Evolutionary conservation across 768 basidiomycete species (phyloP).

Genomic region (Phylloporus sp.): DNA sequence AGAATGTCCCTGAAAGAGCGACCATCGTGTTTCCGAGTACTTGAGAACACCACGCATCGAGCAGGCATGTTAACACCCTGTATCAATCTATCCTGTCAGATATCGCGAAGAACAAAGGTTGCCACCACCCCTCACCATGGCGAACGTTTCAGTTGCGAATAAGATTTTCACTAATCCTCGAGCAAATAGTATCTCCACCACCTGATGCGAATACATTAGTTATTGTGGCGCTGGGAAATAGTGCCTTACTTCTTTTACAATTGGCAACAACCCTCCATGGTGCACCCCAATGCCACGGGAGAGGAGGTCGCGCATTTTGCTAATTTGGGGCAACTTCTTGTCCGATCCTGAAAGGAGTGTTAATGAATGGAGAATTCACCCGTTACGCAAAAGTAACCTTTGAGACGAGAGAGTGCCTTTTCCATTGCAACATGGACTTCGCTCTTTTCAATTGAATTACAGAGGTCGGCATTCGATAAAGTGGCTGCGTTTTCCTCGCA

Average conservation of each 20-base stretch:
- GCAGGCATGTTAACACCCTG: conserved; percentile 99
- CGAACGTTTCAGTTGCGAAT: conserved; percentile 98
- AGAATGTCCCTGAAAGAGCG: conserved; percentile 84
- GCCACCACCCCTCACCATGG: conserved; percentile 78
- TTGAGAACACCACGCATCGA: conserved; percentile 93
- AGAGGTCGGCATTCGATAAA: conserved; percentile 82
- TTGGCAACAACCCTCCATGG: conserved; percentile 92
- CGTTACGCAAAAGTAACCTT: conserved; percentile 50
- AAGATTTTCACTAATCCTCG: conserved; percentile 93
- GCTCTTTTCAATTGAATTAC: conserved; percentile 88
- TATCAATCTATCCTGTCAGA: conserved; percentile 6
- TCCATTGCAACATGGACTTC: conserved; percentile 94
- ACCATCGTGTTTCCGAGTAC: conserved; percentile 93
- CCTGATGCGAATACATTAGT: conserved; percentile 39
- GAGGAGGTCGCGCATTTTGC: conserved; percentile 82
- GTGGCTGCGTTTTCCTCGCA: conserved; percentile 97
- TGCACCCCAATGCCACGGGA: conserved; percentile 95
- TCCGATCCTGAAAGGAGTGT: conserved; percentile 62
- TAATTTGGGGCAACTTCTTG: conserved; percentile 88
- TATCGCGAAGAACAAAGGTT: not conserved
- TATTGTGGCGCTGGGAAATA: not conserved
- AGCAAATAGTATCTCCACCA: conserved; percentile 94
- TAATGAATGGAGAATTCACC: not conserved
- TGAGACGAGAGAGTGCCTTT: conserved; percentile 83
- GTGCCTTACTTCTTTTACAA: conserved; percentile 84